phyloP scores from a whole-genome alignment of 176 grass and related monocot genomes.

The Triticum dicoccoides region DNA sequence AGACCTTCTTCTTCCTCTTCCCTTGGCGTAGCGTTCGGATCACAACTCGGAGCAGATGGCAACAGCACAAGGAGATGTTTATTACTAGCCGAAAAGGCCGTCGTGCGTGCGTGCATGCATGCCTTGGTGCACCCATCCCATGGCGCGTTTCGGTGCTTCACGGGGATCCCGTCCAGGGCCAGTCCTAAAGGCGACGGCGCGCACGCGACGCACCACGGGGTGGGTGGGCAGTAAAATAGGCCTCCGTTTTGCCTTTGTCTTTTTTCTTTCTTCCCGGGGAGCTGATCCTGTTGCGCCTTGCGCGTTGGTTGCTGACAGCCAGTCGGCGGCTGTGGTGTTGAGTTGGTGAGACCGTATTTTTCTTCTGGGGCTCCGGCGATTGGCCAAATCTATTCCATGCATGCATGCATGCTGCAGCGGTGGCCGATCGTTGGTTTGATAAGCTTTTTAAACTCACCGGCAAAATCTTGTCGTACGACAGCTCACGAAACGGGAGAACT shows the following conservation, averaged over 20 bases:
- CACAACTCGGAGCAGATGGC: background rate
- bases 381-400: background rate
- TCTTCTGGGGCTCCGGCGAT: background rate
- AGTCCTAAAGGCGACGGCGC: background rate
- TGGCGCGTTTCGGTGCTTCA: conserved; percentile 16
- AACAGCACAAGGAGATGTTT: background rate
- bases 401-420: background rate
- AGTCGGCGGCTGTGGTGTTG: background rate
- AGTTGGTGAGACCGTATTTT: no score
- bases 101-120: background rate
- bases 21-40: background rate
- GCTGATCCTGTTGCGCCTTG: background rate
- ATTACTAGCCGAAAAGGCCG: background rate
- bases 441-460: background rate
- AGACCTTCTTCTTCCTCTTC: no score
- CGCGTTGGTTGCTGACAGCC: background rate
- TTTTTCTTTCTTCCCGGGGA: no score
- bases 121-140: background rate
- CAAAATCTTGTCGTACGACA: background rate
- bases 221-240: background rate
- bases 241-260: background rate
- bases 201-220: background rate
- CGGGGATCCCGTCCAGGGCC: conserved; percentile 7
- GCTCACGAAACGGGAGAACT: background rate
- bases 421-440: background rate